Evolutionary conservation across 192 early-diverging fungal genomes (phyloP).

Genomic region (Endogone sp.): DNA sequence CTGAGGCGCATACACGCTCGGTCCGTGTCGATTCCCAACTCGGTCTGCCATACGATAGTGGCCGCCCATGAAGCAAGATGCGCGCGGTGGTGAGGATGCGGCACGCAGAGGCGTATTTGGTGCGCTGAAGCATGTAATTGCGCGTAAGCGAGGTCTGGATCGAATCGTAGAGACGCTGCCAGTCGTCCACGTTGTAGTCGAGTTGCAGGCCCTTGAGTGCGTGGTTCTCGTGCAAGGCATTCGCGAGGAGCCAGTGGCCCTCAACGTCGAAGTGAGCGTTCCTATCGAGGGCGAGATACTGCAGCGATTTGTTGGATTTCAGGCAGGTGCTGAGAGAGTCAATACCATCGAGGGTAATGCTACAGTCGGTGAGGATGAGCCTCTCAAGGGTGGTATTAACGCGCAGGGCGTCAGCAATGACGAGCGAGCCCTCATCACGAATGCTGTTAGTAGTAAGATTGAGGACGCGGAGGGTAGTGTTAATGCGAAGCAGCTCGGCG

Average conservation of each 20-base stretch:
- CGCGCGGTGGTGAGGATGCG: slow-evolving; percentile 28
- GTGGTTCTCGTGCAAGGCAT: slow-evolving; percentile 27
- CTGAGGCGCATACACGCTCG: slow-evolving; percentile 7
- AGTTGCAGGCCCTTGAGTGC: slow-evolving; percentile 38
- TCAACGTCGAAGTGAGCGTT: slow-evolving; percentile 36
- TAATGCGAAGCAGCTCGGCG: slow-evolving; percentile 5
- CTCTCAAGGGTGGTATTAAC: slow-evolving; percentile 35
- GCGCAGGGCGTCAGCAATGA: slow-evolving; percentile 23
- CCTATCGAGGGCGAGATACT: slow-evolving; percentile 29
- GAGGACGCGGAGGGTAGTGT: slow-evolving; percentile 12
- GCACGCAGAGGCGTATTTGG: slow-evolving; percentile 34
- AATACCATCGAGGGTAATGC: slow-evolving; percentile 26
- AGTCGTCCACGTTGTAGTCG: slow-evolving; percentile 42
- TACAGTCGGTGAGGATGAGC: slow-evolving; percentile 29
- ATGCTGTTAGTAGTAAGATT: slow-evolving; percentile 35
- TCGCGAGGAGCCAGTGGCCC: slow-evolving; percentile 34
- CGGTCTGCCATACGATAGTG: slow-evolving; percentile 19
- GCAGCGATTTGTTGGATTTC: slow-evolving; percentile 24
- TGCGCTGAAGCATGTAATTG: slow-evolving; percentile 40
- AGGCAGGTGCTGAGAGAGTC: slow-evolving; percentile 20
- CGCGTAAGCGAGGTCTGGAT: slow-evolving; percentile 39
- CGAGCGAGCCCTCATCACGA: slow-evolving; percentile 11
- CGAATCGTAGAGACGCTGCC: slow-evolving; percentile 30
- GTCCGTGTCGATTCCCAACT: not conserved
- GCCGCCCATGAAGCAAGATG: slow-evolving; percentile 28